Conservation (phyloP, 495 filamentous ascomycete genomes). For the Echria macrotheca region DNA sequence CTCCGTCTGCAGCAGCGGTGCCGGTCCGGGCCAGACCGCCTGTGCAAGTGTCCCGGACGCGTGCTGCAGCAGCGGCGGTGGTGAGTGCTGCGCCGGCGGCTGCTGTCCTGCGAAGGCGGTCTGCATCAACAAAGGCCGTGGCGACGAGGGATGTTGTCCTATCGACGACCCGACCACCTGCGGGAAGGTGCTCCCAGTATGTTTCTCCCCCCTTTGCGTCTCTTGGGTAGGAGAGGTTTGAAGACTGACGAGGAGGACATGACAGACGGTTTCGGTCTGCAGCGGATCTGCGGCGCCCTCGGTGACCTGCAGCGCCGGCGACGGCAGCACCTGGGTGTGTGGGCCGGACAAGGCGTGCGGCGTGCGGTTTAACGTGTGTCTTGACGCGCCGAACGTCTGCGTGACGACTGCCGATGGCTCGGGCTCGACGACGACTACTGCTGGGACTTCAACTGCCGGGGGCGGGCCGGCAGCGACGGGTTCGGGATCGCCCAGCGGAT, state of each 20-base stretch:
- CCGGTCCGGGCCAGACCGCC: no score
- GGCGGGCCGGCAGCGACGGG: no score
- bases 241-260: neutral
- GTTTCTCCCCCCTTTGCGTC: neutral
- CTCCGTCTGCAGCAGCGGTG: no score
- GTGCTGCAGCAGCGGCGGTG: neutral
- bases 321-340: neutral
- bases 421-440: no score
- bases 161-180: conserved; percentile 4
- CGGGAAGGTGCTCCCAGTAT: neutral
- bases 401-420: neutral
- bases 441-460: no score
- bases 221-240: neutral
- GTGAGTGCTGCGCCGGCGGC: conserved; percentile 7
- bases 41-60: no score
- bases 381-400: neutral
- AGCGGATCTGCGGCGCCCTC: neutral
- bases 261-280: neutral
- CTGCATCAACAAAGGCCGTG: conserved; percentile 6
- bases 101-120: conserved; percentile 1
- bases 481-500: no score
- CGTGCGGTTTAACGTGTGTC: neutral
- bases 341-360: conserved; percentile 1
- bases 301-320: neutral
- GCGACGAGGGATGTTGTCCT: conserved; percentile 4